phyloP scores from a whole-genome alignment of 495 filamentous ascomycete species.

The Tuber magnatum region DNA sequence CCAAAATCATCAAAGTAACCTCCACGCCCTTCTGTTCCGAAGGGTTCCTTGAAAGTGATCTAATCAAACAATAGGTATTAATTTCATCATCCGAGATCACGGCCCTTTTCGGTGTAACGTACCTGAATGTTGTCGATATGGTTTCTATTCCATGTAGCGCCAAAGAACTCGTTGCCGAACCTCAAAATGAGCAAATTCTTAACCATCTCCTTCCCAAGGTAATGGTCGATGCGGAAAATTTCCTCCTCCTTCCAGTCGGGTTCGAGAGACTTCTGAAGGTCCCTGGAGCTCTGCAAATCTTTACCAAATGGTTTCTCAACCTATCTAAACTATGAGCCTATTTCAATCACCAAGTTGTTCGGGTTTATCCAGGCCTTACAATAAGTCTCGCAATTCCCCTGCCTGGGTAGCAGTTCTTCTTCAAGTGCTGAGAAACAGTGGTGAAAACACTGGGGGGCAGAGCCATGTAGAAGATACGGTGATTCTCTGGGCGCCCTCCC shows the following conservation, averaged over 20 bases:
- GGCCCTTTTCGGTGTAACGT: neutral
- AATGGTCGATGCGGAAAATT: conserved; percentile 99
- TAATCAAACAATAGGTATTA: conserved; percentile 37
- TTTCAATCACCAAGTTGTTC: neutral
- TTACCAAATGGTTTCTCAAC: conserved; percentile 99
- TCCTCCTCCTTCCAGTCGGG: conserved; percentile 99
- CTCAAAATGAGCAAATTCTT: conserved; percentile 98
- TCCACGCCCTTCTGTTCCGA: conserved; percentile 97
- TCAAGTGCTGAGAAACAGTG: conserved; percentile 91
- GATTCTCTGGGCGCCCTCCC: conserved; percentile 68
- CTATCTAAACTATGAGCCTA: conserved; percentile 46
- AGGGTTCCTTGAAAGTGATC: conserved; percentile 99
- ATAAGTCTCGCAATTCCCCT: conserved; percentile 88
- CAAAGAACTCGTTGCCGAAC: conserved; percentile 98
- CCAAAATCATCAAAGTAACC: conserved; percentile 99
- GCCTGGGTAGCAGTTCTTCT: conserved; percentile 90
- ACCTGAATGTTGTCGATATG: conserved; percentile 96
- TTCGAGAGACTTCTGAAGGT: conserved; percentile 88
- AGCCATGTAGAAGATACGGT: conserved; percentile 99
- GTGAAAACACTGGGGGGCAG: conserved; percentile 97
- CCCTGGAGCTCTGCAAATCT: conserved; percentile 86
- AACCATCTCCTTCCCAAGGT: conserved; percentile 99
- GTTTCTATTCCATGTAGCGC: conserved; percentile 97
- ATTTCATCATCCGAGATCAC: neutral
- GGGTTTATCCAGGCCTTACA: conserved; percentile 49